These are phyloP conservation scores for Neurospora tetrasperma DNA, from an alignment of 495 filamentous ascomycete species.

Conservation along the genomic window DNA sequence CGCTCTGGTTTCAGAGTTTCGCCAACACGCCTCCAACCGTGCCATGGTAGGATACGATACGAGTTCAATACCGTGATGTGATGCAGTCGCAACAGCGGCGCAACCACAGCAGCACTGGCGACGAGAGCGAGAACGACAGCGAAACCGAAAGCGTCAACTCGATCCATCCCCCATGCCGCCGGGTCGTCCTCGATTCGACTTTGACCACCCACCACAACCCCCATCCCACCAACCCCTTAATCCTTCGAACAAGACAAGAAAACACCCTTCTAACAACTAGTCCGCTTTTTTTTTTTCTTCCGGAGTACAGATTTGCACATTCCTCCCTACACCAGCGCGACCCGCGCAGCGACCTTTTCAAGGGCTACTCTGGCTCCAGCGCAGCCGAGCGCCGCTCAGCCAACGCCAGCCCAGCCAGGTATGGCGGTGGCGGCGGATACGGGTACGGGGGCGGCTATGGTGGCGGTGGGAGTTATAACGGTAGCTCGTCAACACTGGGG, in stretches of 20 bases:
- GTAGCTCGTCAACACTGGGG: constrained; percentile 16
- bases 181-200: not conserved
- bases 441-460: constrained; percentile 45
- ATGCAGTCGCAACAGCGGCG: not conserved
- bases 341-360: constrained; percentile 81
- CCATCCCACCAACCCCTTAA: not conserved
- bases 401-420: constrained; percentile 37
- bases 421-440: constrained; percentile 46
- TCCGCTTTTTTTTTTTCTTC: not conserved
- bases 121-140: not conserved
- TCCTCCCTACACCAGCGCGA: constrained; percentile 70
- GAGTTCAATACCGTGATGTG: not conserved
- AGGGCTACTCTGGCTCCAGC: constrained; percentile 62
- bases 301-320: constrained; percentile 42
- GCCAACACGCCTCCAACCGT: not conserved
- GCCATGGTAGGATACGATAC: not conserved
- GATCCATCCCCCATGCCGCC: not conserved
- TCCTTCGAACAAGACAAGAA: not conserved
- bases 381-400: constrained; percentile 42
- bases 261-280: constrained; percentile 35
- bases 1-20: not conserved
- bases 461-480: constrained; percentile 10
- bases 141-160: not conserved
- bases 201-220: not conserved
- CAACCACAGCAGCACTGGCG: not conserved